Evolutionary conservation across 78 protist genomes (phyloP).

Genomic region (Guillardia theta): DNA sequence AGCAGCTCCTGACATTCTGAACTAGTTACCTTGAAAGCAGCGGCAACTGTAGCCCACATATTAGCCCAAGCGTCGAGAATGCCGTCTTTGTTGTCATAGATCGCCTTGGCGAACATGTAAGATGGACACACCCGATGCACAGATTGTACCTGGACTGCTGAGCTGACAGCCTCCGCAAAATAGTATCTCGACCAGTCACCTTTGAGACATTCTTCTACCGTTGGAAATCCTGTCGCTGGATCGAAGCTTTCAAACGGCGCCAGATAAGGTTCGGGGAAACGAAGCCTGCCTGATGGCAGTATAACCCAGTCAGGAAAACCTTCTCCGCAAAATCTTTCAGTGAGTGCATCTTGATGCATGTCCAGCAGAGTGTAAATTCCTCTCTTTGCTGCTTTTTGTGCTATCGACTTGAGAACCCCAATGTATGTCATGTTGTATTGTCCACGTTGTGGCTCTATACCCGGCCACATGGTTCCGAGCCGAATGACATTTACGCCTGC

Average conservation of each 20-base stretch:
- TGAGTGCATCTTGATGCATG: constrained; percentile 11
- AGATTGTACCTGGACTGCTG: background rate
- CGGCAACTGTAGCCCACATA: background rate
- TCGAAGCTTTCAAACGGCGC: background rate
- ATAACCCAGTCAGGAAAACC: constrained; percentile 12
- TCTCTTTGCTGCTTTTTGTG: background rate
- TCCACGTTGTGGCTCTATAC: background rate
- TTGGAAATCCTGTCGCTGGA: background rate
- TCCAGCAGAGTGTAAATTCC: constrained; percentile 28
- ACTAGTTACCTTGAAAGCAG: background rate
- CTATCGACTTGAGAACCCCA: background rate
- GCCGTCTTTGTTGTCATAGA: constrained; percentile 7
- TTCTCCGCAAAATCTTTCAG: background rate
- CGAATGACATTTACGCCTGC: constrained; percentile 40
- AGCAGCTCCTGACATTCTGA: background rate
- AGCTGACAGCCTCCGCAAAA: background rate
- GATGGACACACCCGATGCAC: background rate
- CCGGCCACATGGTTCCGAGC: constrained; percentile 31
- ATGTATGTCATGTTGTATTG: background rate
- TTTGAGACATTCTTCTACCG: background rate
- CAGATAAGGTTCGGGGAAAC: background rate
- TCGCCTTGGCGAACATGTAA: background rate
- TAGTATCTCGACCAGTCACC: background rate
- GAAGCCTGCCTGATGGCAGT: background rate
- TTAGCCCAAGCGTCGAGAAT: background rate